phyloP scores from a whole-genome alignment of 2,329 filamentous ascomycete species.

The Eutypa lata region DNA sequence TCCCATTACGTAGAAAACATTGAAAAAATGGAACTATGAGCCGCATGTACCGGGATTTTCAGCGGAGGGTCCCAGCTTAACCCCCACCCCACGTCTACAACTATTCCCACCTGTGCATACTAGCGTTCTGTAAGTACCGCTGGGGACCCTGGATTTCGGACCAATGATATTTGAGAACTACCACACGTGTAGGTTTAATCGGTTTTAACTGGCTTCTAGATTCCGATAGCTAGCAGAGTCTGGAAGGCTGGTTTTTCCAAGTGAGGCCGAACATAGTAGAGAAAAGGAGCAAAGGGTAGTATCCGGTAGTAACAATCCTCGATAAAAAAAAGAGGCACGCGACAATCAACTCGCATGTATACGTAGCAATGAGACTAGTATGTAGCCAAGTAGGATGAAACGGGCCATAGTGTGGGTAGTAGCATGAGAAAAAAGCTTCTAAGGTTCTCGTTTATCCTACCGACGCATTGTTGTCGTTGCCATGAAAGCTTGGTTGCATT shows the following conservation, averaged over 20 bases:
- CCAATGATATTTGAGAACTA: not conserved
- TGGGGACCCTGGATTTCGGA: not conserved
- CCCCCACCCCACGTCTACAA: not conserved
- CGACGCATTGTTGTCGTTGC: not conserved
- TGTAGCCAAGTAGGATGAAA: too few species aligned
- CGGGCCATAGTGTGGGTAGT: too few species aligned
- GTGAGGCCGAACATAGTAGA: too few species aligned
- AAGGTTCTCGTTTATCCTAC: too few species aligned
- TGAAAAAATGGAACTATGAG: not conserved
- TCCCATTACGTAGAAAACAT: not conserved
- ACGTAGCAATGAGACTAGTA: too few species aligned
- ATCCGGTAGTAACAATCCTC: too few species aligned
- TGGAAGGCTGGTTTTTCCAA: not conserved
- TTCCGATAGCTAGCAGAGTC: not conserved
- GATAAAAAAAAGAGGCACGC: too few species aligned
- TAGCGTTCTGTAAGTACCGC: too few species aligned
- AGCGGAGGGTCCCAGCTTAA: not conserved
- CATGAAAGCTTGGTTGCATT: not conserved
- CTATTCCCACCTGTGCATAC: not conserved
- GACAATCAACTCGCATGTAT: too few species aligned
- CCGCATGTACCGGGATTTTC: not conserved
- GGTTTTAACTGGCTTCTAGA: not conserved
- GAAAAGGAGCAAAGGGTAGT: too few species aligned
- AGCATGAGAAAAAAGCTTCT: too few species aligned
- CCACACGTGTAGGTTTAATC: not conserved